Evolutionary conservation across 179 eudicot species (phyloP).

Genomic region (Amaranthus tricolor): DNA sequence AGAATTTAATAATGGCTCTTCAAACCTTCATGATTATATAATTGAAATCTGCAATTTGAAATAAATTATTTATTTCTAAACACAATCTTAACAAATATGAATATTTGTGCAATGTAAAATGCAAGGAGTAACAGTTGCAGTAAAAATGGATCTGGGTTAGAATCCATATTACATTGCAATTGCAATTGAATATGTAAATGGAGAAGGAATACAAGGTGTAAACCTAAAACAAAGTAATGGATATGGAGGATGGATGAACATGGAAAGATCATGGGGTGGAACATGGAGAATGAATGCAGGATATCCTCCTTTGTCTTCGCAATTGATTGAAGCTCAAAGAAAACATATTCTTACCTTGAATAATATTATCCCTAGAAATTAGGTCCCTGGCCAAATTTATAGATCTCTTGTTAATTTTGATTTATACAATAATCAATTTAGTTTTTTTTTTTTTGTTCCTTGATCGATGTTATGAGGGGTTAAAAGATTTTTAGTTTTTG

Average conservation of each 20-base stretch:
- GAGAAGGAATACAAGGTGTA: conserved; percentile 48
- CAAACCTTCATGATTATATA: too few species aligned
- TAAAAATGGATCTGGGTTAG: conserved; percentile 60
- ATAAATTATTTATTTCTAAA: too few species aligned
- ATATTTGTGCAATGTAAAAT: conserved; percentile 35
- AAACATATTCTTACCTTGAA: conserved; percentile 39
- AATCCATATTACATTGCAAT: conserved; percentile 54
- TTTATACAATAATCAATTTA: background rate
- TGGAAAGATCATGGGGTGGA: conserved; percentile 61
- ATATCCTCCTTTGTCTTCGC: conserved; percentile 39
- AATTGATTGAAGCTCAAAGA: conserved; percentile 34
- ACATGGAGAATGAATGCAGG: conserved; percentile 43
- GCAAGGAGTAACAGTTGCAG: conserved; percentile 44
- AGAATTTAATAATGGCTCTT: too few species aligned
- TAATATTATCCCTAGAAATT: conserved; percentile 57
- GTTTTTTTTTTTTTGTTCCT: too few species aligned
- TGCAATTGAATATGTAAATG: conserved; percentile 46
- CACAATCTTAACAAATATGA: too few species aligned
- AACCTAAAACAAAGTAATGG: conserved; percentile 38
- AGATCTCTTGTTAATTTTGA: conserved; percentile 57
- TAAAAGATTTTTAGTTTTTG: too few species aligned
- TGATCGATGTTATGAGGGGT: too few species aligned
- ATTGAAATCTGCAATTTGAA: too few species aligned
- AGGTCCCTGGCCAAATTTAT: conserved; percentile 56
- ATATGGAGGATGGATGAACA: conserved; percentile 31